A percentile compares a stretch with the other conserved stretches of the same genome.
Evolutionary conservation across 2,329 filamentous ascomycete genomes (phyloP).

Genomic region (Aspergillus fumigatiaffinis): DNA sequence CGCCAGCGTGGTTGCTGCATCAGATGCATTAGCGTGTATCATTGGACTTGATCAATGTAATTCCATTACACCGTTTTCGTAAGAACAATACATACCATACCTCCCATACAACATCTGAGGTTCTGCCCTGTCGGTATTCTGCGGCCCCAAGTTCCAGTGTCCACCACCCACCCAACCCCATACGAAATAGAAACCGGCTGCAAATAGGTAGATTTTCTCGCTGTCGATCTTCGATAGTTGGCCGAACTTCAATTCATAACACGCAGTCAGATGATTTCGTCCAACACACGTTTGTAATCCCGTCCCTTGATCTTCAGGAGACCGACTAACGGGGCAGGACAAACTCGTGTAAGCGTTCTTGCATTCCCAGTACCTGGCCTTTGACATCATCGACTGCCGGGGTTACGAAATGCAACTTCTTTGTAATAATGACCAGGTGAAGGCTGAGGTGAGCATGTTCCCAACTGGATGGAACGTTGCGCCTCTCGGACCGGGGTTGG

Average conservation of each 20-base stretch:
- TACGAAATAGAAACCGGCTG: neutral
- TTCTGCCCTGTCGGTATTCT: neutral
- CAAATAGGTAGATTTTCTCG: neutral
- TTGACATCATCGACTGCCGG: neutral
- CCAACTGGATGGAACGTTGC: conserved; percentile 27
- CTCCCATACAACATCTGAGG: neutral
- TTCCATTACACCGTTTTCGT: conserved; percentile 6
- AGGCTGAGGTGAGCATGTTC: conserved; percentile 6
- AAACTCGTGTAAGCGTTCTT: neutral
- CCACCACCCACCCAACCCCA: neutral
- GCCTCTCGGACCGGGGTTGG: conserved; percentile 17
- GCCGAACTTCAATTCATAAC: neutral
- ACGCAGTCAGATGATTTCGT: neutral
- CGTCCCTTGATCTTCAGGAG: conserved; percentile 24
- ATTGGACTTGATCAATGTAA: neutral
- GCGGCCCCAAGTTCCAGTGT: neutral
- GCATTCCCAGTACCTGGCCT: neutral
- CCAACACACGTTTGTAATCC: neutral
- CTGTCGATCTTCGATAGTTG: neutral
- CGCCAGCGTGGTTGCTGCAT: conserved; percentile 18
- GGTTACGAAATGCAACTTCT: neutral
- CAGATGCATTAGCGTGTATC: conserved; percentile 15
- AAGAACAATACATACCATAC: conserved; percentile 6
- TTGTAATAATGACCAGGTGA: conserved; percentile 5
- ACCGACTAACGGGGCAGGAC: conserved; percentile 1